Conservation (phyloP, 129 eudicot genomes). For the Flaveria trinervia region DNA sequence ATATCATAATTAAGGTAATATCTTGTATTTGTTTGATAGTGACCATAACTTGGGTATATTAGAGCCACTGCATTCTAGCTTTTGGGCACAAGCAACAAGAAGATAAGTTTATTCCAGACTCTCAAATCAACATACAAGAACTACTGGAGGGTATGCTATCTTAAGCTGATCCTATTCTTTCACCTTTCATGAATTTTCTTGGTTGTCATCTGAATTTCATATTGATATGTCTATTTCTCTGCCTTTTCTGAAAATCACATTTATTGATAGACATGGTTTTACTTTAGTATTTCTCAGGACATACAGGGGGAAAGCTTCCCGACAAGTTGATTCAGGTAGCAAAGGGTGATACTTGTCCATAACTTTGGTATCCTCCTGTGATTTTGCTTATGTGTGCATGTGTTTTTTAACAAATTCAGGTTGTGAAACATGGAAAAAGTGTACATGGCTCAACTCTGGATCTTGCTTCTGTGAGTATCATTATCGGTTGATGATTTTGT, state of each 20-base stretch:
- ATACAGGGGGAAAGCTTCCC: conserved; percentile 89
- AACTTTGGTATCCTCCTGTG: conserved; percentile 1
- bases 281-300: conserved; percentile 91
- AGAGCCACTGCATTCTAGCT: conserved; percentile 81
- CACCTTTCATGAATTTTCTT: conserved; percentile 28
- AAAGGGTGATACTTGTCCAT: conserved; percentile 24
- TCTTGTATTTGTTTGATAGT: conserved; percentile 39
- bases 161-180: conserved; percentile 38
- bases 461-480: conserved; percentile 85
- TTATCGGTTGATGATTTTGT: background rate
- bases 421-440: conserved; percentile 88
- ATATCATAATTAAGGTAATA: background rate
- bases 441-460: conserved; percentile 88
- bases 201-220: background rate
- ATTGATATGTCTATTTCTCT: background rate
- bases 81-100: conserved; percentile 82
- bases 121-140: conserved; percentile 56
- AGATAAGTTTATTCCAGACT: conserved; percentile 49
- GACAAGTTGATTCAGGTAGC: conserved; percentile 91
- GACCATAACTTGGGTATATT: conserved; percentile 91
- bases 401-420: conserved; percentile 53
- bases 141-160: conserved; percentile 73
- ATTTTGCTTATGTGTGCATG: conserved; percentile 25
- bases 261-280: conserved; percentile 91
- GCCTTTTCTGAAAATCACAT: conserved; percentile 65